Percentiles rank a stretch among this genome's conserved stretches.
Conservation (phyloP, 805 yeast species). For the Nakazawaea pomicola region DNA sequence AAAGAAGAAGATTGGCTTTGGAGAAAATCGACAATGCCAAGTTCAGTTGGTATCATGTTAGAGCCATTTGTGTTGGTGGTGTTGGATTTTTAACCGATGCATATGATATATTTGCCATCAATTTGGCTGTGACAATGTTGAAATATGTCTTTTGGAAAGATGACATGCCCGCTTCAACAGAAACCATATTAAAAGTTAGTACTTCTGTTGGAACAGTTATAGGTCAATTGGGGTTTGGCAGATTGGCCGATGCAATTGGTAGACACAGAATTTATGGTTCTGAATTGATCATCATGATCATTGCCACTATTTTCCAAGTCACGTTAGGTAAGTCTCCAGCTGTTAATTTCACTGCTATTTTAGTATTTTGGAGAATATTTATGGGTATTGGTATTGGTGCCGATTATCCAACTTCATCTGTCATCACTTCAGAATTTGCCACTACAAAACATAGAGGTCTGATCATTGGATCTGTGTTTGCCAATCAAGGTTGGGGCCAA, state of each 20-base stretch:
- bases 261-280: constrained; percentile 75
- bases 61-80: constrained; percentile 63
- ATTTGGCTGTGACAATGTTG: constrained; percentile 68
- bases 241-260: constrained; percentile 67
- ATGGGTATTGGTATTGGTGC: constrained; percentile 93
- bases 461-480: constrained; percentile 83
- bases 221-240: constrained; percentile 75
- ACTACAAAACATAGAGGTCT: constrained; percentile 92
- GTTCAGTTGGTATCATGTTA: constrained; percentile 55
- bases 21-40: constrained; percentile 55
- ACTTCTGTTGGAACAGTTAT: constrained; percentile 86
- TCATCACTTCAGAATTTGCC: constrained; percentile 76
- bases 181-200: constrained; percentile 67
- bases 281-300: constrained; percentile 70
- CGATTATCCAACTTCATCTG: constrained; percentile 84
- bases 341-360: constrained; percentile 59
- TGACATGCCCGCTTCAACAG: constrained; percentile 55
- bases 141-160: constrained; percentile 61
- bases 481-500: constrained; percentile 90
- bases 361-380: constrained; percentile 64
- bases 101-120: constrained; percentile 78
- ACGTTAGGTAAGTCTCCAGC: constrained; percentile 60
- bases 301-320: constrained; percentile 67
- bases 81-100: constrained; percentile 84
- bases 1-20: constrained; percentile 55